A percentile compares a stretch with the other conserved stretches of the same genome.
phyloP scores from a whole-genome alignment of 805 yeast genomes.

The Vanderwaltozyma yarrowii region DNA sequence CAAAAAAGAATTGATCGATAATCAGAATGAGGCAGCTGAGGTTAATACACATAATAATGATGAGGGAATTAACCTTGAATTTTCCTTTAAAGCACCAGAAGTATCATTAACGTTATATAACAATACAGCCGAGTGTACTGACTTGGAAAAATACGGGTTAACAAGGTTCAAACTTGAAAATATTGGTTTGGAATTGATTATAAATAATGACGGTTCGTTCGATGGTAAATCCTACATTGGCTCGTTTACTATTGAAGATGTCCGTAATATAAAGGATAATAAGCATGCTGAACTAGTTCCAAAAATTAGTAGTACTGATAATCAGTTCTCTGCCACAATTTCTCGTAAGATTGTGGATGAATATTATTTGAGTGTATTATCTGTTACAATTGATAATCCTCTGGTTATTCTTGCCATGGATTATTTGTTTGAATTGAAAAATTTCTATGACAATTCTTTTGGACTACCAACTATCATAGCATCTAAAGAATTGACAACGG shows the following conservation, averaged over 20 bases:
- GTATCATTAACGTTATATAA: conserved; percentile 54
- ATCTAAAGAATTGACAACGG: background rate
- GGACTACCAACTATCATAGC: conserved; percentile 5
- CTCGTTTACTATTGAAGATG: conserved; percentile 71
- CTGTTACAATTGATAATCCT: conserved; percentile 71
- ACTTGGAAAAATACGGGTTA: conserved; percentile 34
- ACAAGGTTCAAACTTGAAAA: conserved; percentile 54
- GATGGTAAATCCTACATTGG: conserved; percentile 53
- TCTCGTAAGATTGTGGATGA: conserved; percentile 33
- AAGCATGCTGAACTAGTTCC: conserved; percentile 79
- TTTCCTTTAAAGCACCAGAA: conserved; percentile 51
- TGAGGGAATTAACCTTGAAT: conserved; percentile 19
- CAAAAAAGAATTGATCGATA: conserved; percentile 7
- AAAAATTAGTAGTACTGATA: conserved; percentile 43
- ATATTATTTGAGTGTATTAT: conserved; percentile 37
- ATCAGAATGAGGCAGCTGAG: background rate
- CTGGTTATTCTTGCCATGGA: conserved; percentile 75
- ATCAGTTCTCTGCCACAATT: conserved; percentile 60
- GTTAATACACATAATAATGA: background rate
- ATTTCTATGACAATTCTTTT: conserved; percentile 36
- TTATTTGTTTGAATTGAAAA: conserved; percentile 65
- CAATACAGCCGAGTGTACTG: conserved; percentile 32
- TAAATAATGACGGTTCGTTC: conserved; percentile 46
- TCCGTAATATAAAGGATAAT: conserved; percentile 50
- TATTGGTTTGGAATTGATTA: conserved; percentile 39